Percentiles rank a stretch among this genome's conserved stretches.
Conservation (phyloP, 1,284 basidiomycete species). For the Cutaneotrichosporon dermatis region DNA sequence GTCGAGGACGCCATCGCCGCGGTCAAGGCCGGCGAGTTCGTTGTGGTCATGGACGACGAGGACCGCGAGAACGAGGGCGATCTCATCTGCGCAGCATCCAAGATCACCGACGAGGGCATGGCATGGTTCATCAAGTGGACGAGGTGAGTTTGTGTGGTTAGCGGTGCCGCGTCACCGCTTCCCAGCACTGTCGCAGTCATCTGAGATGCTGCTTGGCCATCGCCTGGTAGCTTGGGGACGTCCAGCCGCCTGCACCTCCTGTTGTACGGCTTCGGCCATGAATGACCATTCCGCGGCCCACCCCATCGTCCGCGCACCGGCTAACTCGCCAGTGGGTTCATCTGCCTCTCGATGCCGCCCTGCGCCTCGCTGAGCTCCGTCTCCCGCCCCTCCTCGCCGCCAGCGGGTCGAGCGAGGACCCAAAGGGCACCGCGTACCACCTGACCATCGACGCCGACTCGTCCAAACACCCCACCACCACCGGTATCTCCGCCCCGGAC, state of each 20-base stretch:
- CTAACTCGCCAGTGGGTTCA: conserved; percentile 68
- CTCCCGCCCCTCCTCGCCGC: conserved; percentile 91
- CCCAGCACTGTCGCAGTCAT: too few species aligned
- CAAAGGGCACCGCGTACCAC: conserved; percentile 93
- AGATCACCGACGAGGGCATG: conserved; percentile 91
- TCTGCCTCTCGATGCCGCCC: conserved; percentile 81
- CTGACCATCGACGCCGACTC: conserved; percentile 85
- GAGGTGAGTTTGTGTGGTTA: conserved; percentile 58
- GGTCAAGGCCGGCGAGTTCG: conserved; percentile 76
- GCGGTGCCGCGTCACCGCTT: too few species aligned
- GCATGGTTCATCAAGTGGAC: conserved; percentile 98
- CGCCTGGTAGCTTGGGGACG: neutral
- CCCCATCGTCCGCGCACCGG: neutral
- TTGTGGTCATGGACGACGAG: conserved; percentile 95
- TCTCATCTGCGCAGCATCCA: conserved; percentile 74
- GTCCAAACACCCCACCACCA: conserved; percentile 54
- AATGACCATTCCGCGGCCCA: too few species aligned
- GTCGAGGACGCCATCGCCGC: conserved; percentile 76
- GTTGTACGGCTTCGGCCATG: too few species aligned
- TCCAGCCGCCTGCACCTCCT: neutral
- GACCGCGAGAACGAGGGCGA: conserved; percentile 91
- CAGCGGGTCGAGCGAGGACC: conserved; percentile 66
- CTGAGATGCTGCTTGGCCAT: too few species aligned
- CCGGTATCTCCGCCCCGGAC: conserved; percentile 96
- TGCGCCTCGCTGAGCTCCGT: conserved; percentile 70